phyloP scores from a whole-genome alignment of 305 asterid species.

The Solanum hybrid region DNA sequence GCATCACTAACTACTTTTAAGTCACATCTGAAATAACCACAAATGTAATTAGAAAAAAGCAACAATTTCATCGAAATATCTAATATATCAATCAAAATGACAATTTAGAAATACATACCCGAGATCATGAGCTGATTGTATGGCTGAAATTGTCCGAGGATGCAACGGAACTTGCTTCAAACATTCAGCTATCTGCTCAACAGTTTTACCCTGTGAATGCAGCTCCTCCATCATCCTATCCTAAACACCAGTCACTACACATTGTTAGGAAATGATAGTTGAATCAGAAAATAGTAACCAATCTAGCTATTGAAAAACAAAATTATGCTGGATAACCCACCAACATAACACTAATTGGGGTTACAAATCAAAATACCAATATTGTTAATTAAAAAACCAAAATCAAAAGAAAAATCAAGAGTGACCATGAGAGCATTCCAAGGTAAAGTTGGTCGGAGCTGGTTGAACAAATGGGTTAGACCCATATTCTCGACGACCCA shows the following conservation, averaged over 20 bases:
- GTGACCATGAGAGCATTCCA: conserved; percentile 73
- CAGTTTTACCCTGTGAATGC: conserved; percentile 40
- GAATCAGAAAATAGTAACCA: not conserved
- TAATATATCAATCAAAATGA: not conserved
- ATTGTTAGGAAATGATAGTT: not conserved
- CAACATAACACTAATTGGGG: not conserved
- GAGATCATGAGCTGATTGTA: conserved; percentile 48
- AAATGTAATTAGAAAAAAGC: not conserved
- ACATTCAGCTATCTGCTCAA: conserved; percentile 52
- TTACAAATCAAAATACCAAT: not conserved
- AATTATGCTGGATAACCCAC: too few species aligned
- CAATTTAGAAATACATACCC: conserved; percentile 31
- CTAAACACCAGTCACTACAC: conserved; percentile 17
- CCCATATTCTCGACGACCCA: conserved; percentile 62
- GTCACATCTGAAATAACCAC: conserved; percentile 32
- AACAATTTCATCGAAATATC: not conserved
- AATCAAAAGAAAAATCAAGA: not conserved
- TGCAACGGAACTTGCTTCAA: conserved; percentile 54
- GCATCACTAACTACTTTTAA: conserved; percentile 83
- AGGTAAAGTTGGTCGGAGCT: conserved; percentile 47
- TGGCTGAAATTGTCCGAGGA: conserved; percentile 35
- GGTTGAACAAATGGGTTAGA: conserved; percentile 39
- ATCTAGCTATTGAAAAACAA: not conserved
- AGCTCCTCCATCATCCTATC: conserved; percentile 58
- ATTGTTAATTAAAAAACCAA: too few species aligned